These are phyloP conservation scores for Lactarius akahatsu DNA, from an alignment of 768 basidiomycete species.

Conservation along the genomic window DNA sequence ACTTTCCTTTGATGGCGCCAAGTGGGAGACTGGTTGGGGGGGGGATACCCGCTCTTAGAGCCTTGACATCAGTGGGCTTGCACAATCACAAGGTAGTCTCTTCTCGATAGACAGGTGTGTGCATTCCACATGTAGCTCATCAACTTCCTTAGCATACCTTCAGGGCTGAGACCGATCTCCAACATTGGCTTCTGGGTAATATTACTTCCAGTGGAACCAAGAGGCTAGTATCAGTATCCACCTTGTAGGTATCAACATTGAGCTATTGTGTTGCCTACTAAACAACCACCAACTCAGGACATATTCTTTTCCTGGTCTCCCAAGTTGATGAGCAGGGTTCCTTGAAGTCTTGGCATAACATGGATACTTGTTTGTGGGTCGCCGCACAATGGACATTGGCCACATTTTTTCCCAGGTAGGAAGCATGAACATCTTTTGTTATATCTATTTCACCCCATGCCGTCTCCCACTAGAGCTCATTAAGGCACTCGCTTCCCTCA, in stretches of 20 bases:
- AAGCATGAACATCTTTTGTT: not conserved
- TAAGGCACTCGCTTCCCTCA: conserved; percentile 14
- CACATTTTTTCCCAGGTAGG: conserved; percentile 53
- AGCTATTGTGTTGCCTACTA: conserved; percentile 19
- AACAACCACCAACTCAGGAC: conserved; percentile 46
- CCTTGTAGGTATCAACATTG: conserved; percentile 4
- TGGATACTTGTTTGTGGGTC: conserved; percentile 49
- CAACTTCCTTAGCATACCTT: not conserved
- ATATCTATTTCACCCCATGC: conserved; percentile 1
- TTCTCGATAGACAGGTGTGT: conserved; percentile 40
- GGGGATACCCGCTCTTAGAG: conserved; percentile 39
- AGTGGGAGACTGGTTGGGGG: conserved; percentile 59
- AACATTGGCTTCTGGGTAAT: conserved; percentile 8
- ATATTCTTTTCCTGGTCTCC: conserved; percentile 44
- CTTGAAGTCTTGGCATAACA: conserved; percentile 29
- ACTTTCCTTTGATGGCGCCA: conserved; percentile 59
- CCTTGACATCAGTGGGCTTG: conserved; percentile 41
- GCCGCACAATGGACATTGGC: conserved; percentile 35
- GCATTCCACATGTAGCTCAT: not conserved
- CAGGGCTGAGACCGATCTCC: conserved; percentile 12
- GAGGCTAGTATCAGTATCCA: too few relatives aligned
- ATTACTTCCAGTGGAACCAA: conserved; percentile 1
- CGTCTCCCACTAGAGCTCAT: conserved; percentile 25
- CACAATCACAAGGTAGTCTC: conserved; percentile 38
- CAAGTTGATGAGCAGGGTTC: not conserved